Evolutionary conservation across 768 basidiomycete genomes (phyloP).

Genomic region (Agrocybe praecox): DNA sequence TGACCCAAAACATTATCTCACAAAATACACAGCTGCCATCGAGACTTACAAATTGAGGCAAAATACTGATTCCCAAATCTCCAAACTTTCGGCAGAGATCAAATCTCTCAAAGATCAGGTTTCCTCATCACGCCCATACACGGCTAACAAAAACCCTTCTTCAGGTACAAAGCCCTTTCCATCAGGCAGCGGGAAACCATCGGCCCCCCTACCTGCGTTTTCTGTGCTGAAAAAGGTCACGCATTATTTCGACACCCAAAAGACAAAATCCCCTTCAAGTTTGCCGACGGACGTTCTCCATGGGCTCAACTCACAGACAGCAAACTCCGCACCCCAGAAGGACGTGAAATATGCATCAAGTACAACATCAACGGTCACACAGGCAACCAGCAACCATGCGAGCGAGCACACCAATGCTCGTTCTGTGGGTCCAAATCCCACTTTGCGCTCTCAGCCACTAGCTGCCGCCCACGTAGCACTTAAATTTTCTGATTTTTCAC

Average conservation of each 20-base stretch:
- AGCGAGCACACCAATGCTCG: neutral
- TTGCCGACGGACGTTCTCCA: neutral
- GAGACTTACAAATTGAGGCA: no score
- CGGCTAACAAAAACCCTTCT: no score
- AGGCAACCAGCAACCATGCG: no score
- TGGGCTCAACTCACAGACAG: neutral
- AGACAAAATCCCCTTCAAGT: neutral
- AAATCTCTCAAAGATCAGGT: no score
- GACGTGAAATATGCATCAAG: neutral
- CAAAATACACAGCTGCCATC: no score
- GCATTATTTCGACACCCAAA: neutral
- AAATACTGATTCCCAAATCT: no score
- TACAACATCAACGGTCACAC: constrained; percentile 6
- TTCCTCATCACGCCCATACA: no score
- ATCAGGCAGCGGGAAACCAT: constrained; percentile 2
- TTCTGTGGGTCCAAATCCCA: constrained; percentile 8
- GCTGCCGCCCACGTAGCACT: neutral
- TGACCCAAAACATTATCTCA: no score
- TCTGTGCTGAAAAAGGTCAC: constrained; percentile 9
- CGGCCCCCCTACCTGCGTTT: constrained; percentile 5
- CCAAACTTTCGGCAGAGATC: no score
- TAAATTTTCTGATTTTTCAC: neutral
- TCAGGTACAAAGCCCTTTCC: constrained; percentile 2
- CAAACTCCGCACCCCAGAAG: neutral
- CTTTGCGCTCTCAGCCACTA: constrained; percentile 9